These are phyloP conservation scores for Xerocomellus amylosporus DNA, from an alignment of 768 basidiomycete genomes.

Conservation along the genomic window DNA sequence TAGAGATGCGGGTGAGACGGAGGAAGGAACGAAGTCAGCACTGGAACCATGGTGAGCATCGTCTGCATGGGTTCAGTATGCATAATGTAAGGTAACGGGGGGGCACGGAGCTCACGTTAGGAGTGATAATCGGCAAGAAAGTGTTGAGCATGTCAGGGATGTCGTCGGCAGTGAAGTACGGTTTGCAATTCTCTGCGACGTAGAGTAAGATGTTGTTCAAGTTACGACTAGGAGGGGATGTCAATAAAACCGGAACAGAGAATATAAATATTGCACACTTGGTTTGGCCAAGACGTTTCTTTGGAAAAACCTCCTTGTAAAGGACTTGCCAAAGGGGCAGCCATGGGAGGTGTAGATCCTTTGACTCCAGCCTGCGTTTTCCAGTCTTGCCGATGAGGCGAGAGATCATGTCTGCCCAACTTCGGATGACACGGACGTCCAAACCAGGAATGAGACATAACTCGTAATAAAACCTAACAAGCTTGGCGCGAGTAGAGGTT, in stretches of 20 bases:
- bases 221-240: conserved; percentile 46
- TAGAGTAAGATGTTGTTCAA: conserved; percentile 69
- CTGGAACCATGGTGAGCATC: conserved; percentile 66
- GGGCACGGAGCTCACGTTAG: conserved; percentile 49
- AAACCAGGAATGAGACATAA: conserved; percentile 74
- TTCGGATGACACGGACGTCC: conserved; percentile 65
- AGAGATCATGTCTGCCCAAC: conserved; percentile 77
- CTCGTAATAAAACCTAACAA: conserved; percentile 75
- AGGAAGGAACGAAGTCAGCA: conserved; percentile 77
- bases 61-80: conserved; percentile 41
- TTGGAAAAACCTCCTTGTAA: conserved; percentile 73
- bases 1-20: conserved; percentile 63
- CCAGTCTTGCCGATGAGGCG: conserved; percentile 68
- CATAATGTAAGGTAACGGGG: neutral
- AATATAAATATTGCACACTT: conserved; percentile 43
- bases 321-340: conserved; percentile 70
- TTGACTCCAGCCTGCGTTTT: conserved; percentile 62
- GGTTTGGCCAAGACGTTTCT: conserved; percentile 56
- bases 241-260: conserved; percentile 6
- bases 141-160: conserved; percentile 68
- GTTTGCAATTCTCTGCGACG: conserved; percentile 67
- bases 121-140: conserved; percentile 69
- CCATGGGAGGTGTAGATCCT: conserved; percentile 73
- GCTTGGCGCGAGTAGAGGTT: conserved; percentile 64
- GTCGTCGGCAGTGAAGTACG: conserved; percentile 64